Percentiles rank a stretch among this genome's conserved stretches.
Evolutionary conservation across 768 basidiomycete genomes (phyloP).

Genomic region (Auricularia sp.): DNA sequence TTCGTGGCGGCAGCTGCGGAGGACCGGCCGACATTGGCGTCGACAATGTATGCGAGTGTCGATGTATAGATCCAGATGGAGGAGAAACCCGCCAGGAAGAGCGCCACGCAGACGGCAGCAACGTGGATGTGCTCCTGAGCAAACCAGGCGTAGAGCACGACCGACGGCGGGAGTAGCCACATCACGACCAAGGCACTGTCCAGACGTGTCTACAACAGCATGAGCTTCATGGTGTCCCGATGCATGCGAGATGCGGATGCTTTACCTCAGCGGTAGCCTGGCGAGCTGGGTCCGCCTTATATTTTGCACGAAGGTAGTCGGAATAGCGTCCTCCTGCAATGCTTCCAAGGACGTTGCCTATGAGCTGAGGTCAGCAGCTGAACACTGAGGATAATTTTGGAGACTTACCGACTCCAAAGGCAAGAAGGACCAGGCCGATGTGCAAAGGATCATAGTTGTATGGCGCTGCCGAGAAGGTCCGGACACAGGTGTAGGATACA

Average conservation of each 20-base stretch:
- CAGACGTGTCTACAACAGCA: slow-evolving; percentile 51
- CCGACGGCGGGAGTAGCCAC: slow-evolving; percentile 39
- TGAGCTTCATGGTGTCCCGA: slow-evolving; percentile 1
- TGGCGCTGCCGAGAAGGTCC: slow-evolving; percentile 46
- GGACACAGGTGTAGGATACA: slow-evolving; percentile 63
- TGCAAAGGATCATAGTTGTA: slow-evolving; percentile 63
- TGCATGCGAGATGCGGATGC: background rate
- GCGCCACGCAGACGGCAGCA: slow-evolving; percentile 55
- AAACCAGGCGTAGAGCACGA: slow-evolving; percentile 70
- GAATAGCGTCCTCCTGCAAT: slow-evolving; percentile 51
- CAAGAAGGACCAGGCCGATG: slow-evolving; percentile 67
- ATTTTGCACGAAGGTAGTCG: slow-evolving; percentile 34
- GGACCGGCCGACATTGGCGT: slow-evolving; percentile 67
- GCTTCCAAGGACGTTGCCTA: slow-evolving; percentile 44
- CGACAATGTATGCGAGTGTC: slow-evolving; percentile 76
- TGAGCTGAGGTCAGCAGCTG: background rate
- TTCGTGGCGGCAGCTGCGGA: slow-evolving; percentile 48
- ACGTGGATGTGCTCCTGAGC: slow-evolving; percentile 53
- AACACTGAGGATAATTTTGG: no score
- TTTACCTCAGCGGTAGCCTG: background rate
- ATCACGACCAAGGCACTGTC: slow-evolving; percentile 53
- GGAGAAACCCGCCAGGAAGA: slow-evolving; percentile 67
- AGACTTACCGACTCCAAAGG: slow-evolving; percentile 53
- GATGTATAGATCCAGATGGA: slow-evolving; percentile 59
- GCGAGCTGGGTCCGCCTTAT: slow-evolving; percentile 22